Evolutionary conservation across 176 grass and related monocot species (phyloP), one percentile per base, ranked within the genome.

Genomic region (Leersia perrieri): DNA sequence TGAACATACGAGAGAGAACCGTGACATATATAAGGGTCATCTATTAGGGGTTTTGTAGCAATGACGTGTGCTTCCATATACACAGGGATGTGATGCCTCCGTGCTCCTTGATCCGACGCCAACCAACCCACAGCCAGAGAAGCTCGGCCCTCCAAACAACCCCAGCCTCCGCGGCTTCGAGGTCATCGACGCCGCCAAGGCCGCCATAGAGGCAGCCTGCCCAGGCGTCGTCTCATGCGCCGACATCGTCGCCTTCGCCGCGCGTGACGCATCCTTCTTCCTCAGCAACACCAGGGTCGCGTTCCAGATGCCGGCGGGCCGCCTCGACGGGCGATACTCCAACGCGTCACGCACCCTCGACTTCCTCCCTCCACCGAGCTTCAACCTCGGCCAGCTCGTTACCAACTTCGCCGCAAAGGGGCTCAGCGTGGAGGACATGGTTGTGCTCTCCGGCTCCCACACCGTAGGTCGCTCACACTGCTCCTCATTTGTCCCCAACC

Each of bases 121-220:
- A n/a, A 70, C 31, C 0, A 83, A 83, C 60, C 80, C 80, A n/a
- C 38, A 35, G 80, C 80, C 80, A 11, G 80, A 82, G 68, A 82
- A 82, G 68, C 57, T 82, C 2, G 4, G 22, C 70, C n/a, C 70
- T 3, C 70, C 80, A 0, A 89, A 87, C 81, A 71, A 75, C 84
- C 87, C 87, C 2, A 93, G 91, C 81, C 81, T 93, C 13, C 80
- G 83, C 0, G 87, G 87, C 65, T 93, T 90, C 64, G 91, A 90
- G 51, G 84, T 85, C 13, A 82, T 93, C 63, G 91, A 87, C 60
- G 77, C 68, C 0, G 84, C 84, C 66, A 93, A 93, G 84, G 62
- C 9, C 3, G 90, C 82, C 6, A 26, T 92, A 14, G 86, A 92
- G 82, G 3, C 1, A 0, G 70, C 42, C 38, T 87, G 87, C 60